Evolutionary conservation across 306 rosid species (phyloP).

Genomic region (Vigna radiata): DNA sequence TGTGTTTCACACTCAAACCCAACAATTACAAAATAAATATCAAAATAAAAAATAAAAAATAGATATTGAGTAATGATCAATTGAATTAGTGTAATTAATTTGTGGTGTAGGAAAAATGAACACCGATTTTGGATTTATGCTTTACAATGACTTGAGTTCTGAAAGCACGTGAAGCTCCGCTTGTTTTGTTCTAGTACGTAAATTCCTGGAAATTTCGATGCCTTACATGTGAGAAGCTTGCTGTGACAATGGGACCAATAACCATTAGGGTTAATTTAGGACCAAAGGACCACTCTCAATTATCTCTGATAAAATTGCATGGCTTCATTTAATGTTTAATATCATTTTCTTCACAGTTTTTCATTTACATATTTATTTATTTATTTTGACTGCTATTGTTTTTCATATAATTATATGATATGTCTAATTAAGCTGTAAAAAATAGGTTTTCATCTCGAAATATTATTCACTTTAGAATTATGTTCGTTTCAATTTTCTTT

Average conservation of each 20-base stretch:
- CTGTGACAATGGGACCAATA: too few species aligned
- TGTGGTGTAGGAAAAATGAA: constrained; percentile 14
- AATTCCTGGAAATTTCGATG: constrained; percentile 39
- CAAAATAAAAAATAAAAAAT: too few species aligned
- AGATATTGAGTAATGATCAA: too few species aligned
- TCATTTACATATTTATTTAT: background rate
- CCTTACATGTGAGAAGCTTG: background rate
- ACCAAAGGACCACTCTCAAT: constrained; percentile 12
- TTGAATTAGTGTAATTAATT: background rate
- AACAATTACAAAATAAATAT: too few species aligned
- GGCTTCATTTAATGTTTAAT: background rate
- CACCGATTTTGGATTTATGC: constrained; percentile 15
- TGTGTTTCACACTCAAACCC: too few species aligned
- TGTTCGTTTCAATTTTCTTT: too few species aligned
- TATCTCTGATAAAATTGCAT: background rate
- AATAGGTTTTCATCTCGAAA: too few species aligned
- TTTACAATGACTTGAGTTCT: constrained; percentile 13
- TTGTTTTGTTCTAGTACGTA: constrained; percentile 30
- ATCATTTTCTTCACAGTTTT: background rate
- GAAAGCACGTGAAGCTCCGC: background rate
- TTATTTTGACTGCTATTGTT: too few species aligned
- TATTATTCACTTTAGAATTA: too few species aligned
- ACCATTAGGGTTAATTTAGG: too few species aligned
- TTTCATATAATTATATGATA: too few species aligned
- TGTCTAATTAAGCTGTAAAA: too few species aligned